Percentiles rank a stretch among this genome's conserved stretches.
phyloP scores from a whole-genome alignment of 2,329 filamentous ascomycete species.

The Fusarium tupiense region DNA sequence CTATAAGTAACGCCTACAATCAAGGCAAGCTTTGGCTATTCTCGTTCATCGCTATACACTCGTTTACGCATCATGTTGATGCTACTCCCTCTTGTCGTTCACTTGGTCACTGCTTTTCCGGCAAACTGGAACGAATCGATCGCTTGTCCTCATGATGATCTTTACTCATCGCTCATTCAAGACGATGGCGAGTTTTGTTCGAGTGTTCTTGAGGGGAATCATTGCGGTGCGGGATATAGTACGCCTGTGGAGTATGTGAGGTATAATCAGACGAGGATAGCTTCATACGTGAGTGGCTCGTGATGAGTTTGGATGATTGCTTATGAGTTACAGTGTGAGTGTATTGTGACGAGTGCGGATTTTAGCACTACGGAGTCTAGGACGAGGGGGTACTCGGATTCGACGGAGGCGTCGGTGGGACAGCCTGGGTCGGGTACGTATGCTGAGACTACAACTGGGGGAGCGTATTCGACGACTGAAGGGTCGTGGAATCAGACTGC shows the following conservation, averaged over 20 bases:
- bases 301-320: background rate
- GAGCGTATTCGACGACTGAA: background rate
- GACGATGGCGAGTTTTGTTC: conserved; percentile 46
- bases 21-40: background rate
- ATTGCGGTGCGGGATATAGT: conserved; percentile 35
- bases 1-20: conserved; percentile 30
- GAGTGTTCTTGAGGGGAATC: conserved; percentile 39
- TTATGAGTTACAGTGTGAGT: conserved; percentile 41
- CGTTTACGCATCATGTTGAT: conserved; percentile 38
- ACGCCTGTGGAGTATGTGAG: conserved; percentile 45
- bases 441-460: background rate
- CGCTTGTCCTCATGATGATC: conserved; percentile 42
- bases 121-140: conserved; percentile 28
- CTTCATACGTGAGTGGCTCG: conserved; percentile 44
- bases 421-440: conserved; percentile 20
- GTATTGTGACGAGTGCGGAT: conserved; percentile 32
- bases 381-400: background rate
- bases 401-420: conserved; percentile 2
- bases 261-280: conserved; percentile 44
- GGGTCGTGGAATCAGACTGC: background rate
- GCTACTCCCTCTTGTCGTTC: conserved; percentile 21
- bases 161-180: conserved; percentile 45
- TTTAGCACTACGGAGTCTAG: background rate
- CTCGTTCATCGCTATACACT: conserved; percentile 14
- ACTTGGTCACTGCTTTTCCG: conserved; percentile 10